These are phyloP conservation scores for Aristolochia californica DNA, from an alignment of 164 flowering plant genomes.

Conservation along the genomic window DNA sequence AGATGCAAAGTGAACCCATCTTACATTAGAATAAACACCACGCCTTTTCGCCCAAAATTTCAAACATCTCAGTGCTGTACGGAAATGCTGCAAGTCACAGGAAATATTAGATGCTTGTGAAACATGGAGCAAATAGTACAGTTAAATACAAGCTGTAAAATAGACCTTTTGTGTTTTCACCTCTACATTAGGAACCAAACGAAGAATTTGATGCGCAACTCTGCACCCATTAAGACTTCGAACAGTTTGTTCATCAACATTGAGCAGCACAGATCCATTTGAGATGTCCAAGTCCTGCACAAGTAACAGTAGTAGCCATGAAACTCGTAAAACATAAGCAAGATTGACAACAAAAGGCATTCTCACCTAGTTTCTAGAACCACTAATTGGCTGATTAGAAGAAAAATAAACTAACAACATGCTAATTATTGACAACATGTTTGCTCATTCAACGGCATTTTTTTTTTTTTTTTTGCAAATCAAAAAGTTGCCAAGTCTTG, in stretches of 20 bases:
- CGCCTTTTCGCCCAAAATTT: constrained; percentile 95
- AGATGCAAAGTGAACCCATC: constrained; percentile 2
- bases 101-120: constrained; percentile 11
- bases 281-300: constrained; percentile 39
- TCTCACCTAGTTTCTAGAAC: too few species aligned
- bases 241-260: constrained; percentile 39
- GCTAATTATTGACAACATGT: too few species aligned
- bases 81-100: constrained; percentile 50
- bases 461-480: too few species aligned
- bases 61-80: constrained; percentile 71
- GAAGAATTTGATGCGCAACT: constrained; percentile 44
- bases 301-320: background rate
- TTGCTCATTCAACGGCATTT: too few species aligned
- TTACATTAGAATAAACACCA: constrained; percentile 97
- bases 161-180: constrained; percentile 7
- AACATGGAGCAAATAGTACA: constrained; percentile 9
- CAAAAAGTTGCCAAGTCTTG: too few species aligned
- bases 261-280: constrained; percentile 26
- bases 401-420: too few species aligned
- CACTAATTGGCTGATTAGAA: too few species aligned
- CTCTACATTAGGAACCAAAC: constrained; percentile 39
- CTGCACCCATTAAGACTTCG: constrained; percentile 47
- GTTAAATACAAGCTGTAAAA: background rate
- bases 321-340: background rate
- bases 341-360: background rate